A percentile compares a stretch with the other conserved stretches of the same genome.
These are phyloP conservation scores for Rhododendron ovatum DNA, from an alignment of 148 eudicot genomes.

Conservation along the genomic window DNA sequence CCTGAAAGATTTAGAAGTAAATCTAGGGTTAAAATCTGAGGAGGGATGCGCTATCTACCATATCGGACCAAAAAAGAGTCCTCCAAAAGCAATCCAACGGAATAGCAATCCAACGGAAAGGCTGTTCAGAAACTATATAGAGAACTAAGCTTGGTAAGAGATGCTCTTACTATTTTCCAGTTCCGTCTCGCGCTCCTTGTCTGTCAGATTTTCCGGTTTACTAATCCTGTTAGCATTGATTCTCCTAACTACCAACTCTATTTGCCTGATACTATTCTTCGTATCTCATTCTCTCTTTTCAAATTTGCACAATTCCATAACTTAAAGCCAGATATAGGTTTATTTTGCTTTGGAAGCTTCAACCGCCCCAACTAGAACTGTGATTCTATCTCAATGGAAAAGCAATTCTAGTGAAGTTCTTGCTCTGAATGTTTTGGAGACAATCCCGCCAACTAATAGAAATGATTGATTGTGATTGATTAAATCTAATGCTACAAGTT, in stretches of 20 bases:
- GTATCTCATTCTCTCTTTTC: background rate
- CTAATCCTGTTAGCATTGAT: background rate
- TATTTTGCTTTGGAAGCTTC: background rate
- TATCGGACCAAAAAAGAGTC: background rate
- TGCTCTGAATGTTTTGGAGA: background rate
- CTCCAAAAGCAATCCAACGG: background rate
- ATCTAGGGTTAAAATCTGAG: background rate
- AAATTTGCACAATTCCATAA: background rate
- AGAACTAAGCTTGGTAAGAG: background rate
- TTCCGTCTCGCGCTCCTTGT: background rate
- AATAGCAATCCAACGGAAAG: background rate
- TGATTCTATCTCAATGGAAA: background rate
- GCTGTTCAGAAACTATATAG: background rate
- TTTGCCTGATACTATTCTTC: background rate
- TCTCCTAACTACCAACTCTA: background rate
- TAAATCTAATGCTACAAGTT: background rate
- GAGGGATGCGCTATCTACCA: background rate
- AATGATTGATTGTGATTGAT: background rate
- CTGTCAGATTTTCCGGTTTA: background rate
- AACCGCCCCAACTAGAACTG: background rate
- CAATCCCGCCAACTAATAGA: background rate
- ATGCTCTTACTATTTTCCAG: background rate
- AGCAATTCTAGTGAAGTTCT: background rate
- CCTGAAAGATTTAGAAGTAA: conserved; percentile 41
- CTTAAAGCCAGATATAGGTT: background rate